These are phyloP conservation scores for Lyophyllum atratum DNA, from an alignment of 768 basidiomycete genomes.

Conservation along the genomic window DNA sequence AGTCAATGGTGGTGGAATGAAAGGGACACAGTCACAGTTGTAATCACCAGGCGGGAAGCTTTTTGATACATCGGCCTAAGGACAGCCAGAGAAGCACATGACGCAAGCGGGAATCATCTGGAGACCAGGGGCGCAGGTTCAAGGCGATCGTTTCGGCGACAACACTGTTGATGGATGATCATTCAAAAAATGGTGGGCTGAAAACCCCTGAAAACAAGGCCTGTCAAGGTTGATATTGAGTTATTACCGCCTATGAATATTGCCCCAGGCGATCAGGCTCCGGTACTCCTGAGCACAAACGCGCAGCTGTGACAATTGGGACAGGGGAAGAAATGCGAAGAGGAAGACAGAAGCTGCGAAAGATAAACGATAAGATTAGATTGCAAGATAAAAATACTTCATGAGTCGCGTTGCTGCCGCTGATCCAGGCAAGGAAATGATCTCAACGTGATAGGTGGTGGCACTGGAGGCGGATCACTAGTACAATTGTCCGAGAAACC, in stretches of 20 bases:
- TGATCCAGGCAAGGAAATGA: neutral
- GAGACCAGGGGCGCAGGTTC: neutral
- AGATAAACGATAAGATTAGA: neutral
- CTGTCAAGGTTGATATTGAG: too few species aligned
- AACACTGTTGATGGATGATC: neutral
- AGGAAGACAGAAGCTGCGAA: too few species aligned
- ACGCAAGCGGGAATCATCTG: neutral
- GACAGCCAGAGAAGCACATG: neutral
- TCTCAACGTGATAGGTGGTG: neutral
- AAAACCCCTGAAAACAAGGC: neutral
- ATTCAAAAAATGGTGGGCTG: neutral
- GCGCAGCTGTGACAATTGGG: too few species aligned
- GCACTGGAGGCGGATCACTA: neutral
- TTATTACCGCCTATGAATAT: neutral
- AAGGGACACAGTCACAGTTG: constrained; percentile 2
- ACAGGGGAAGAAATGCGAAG: too few species aligned
- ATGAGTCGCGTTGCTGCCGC: too few species aligned
- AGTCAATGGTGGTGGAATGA: constrained; percentile 4
- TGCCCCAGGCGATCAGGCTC: too few species aligned
- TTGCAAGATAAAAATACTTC: neutral
- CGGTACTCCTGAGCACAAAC: too few species aligned
- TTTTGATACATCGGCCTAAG: neutral
- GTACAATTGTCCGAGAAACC: neutral
- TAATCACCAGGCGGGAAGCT: neutral
- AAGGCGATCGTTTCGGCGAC: neutral